A percentile compares a stretch with the other conserved stretches of the same genome.
phyloP scores from a whole-genome alignment of 164 flowering plant species.

The Warburgia ugandensis region DNA sequence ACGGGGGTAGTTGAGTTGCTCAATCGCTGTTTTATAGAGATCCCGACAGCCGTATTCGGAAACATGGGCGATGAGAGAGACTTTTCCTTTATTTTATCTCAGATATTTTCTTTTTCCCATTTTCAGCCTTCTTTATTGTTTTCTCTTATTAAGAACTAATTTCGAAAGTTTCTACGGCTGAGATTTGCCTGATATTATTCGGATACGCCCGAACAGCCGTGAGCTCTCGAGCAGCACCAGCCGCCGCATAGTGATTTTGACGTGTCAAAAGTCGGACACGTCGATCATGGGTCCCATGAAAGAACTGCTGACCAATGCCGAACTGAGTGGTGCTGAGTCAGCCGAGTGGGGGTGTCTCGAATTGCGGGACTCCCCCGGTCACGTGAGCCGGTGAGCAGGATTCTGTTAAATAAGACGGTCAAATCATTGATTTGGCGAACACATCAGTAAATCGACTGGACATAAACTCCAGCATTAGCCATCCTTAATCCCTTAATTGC shows the following conservation, averaged over 20 bases:
- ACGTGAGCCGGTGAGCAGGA: constrained; percentile 39
- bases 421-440: constrained; percentile 17
- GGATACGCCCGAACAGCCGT: neutral
- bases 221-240: constrained; percentile 4
- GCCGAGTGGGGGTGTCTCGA: constrained; percentile 13
- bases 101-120: neutral
- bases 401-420: constrained; percentile 24
- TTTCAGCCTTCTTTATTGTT: neutral
- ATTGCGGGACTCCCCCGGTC: constrained; percentile 15
- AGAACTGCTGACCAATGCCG: neutral
- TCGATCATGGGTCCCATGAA: neutral
- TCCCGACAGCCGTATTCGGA: constrained; percentile 38
- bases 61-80: neutral
- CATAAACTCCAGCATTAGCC: too few species aligned
- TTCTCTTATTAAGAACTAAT: too few species aligned
- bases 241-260: constrained; percentile 28
- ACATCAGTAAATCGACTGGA: too few species aligned
- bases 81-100: neutral
- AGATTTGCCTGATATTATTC: too few species aligned
- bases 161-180: too few species aligned
- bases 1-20: too few species aligned
- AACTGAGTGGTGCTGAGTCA: constrained; percentile 18
- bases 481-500: too few species aligned
- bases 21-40: constrained; percentile 53
- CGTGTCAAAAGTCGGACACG: constrained; percentile 7